phyloP scores from a whole-genome alignment of 1,284 basidiomycete species.

The Heterobasidion occidentale region DNA sequence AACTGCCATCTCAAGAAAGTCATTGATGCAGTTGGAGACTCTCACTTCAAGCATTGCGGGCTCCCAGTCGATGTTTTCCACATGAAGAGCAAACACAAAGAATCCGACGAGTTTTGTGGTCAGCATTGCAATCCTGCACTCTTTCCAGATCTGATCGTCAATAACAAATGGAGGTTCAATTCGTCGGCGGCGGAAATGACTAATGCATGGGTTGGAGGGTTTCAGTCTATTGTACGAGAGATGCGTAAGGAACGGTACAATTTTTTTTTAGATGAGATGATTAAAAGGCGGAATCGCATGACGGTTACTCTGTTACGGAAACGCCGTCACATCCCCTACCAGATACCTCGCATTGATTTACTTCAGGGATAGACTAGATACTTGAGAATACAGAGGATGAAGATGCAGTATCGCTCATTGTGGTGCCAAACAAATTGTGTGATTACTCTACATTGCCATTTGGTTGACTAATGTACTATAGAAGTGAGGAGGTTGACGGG shows the following conservation, averaged over 20 bases:
- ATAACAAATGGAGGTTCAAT: conserved; percentile 24
- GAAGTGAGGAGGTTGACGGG: too few species aligned
- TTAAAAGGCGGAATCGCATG: background rate
- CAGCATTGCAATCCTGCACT: conserved; percentile 22
- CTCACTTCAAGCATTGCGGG: conserved; percentile 11
- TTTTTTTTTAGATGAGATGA: conserved; percentile 1
- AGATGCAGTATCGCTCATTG: too few species aligned
- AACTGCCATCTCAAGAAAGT: conserved; percentile 17
- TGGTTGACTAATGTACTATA: too few species aligned
- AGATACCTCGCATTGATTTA: too few species aligned
- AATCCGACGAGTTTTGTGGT: conserved; percentile 18
- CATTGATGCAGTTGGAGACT: conserved; percentile 10
- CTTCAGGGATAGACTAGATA: too few species aligned
- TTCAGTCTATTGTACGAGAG: conserved; percentile 4
- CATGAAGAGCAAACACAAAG: conserved; percentile 24
- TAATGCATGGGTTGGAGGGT: conserved; percentile 19
- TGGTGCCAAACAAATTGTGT: too few species aligned
- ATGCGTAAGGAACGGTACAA: background rate
- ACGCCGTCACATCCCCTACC: too few species aligned
- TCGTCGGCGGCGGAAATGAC: conserved; percentile 16
- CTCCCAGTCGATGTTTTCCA: conserved; percentile 28
- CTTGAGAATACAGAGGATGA: too few species aligned
- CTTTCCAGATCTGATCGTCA: conserved; percentile 18
- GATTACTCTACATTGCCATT: too few species aligned
- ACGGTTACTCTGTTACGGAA: background rate